Conservation (phyloP, 2,329 filamentous ascomycete species). For the Lojkania enalia region DNA sequence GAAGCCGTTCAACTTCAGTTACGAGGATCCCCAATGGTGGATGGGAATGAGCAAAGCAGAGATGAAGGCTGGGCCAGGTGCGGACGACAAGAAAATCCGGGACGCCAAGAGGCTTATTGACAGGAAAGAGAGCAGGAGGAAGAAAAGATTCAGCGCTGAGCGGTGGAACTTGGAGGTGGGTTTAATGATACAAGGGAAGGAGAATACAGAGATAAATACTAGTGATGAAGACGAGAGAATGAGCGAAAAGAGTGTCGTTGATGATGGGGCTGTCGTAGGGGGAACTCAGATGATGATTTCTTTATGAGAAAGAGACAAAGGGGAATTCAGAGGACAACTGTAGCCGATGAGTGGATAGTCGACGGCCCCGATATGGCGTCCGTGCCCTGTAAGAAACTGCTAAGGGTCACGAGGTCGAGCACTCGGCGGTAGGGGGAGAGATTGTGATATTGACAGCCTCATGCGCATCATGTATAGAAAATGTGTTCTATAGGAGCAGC, state of each 20-base stretch:
- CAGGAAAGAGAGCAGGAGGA: background rate
- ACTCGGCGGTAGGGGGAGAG: too few species aligned
- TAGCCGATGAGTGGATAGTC: too few species aligned
- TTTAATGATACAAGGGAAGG: background rate
- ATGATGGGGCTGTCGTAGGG: background rate
- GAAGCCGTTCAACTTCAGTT: background rate
- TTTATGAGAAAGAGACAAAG: background rate
- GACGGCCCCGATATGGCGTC: too few species aligned
- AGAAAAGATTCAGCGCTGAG: background rate
- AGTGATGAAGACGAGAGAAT: background rate
- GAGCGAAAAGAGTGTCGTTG: background rate
- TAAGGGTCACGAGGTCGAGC: too few species aligned
- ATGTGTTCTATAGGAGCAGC: too few species aligned
- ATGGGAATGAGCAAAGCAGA: background rate
- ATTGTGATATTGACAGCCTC: too few species aligned
- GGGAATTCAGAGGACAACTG: too few species aligned
- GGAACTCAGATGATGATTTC: background rate
- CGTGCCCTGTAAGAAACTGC: too few species aligned
- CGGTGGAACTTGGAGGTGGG: background rate
- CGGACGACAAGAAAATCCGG: background rate
- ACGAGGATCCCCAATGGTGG: background rate
- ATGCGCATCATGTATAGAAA: too few species aligned
- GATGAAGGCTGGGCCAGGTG: background rate
- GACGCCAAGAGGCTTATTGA: background rate
- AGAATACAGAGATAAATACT: background rate